Base-by-base conservation (phyloP, 108 stramenopile genomes). In the Cylindrotheca fusiformis region DNA sequence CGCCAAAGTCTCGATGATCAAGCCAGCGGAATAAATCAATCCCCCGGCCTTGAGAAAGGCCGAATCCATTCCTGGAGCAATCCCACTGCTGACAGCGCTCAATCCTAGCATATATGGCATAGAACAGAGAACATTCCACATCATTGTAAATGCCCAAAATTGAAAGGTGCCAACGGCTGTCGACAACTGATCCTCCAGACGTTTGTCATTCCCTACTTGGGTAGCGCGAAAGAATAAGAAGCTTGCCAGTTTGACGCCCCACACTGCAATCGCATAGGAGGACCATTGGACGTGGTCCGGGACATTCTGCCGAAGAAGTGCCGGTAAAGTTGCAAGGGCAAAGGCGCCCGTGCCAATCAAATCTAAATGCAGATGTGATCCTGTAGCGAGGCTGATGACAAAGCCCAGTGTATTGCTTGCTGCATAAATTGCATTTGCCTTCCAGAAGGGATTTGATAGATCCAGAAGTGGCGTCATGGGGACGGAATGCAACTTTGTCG, bases 331-430 rank as follows among this genome's bases (percentile, higher is more conserved):
- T 2, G 84, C 79, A 26, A 79, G 26, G 18, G 76, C 83, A 71
- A 93, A 93, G 0, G 88, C 82, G 32, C 91, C 91, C 0, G 91
- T 87, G 5, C 91, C 91, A 19, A 93, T 60, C 24, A 93, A 52
- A 60, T 93, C 91, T 12, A 93, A 65, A 68, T 93, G 91, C 22
- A 76, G 28, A 50, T 84, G 83, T 12, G 53, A 72, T 32, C 68
- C 65, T 2, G 76, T 74, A 30, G 58, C 33, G 14, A 79, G 10
- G 27, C 66, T 68, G 48, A 79, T 71, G 1, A 79, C 0, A 30
- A 68, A 79, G 2, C 78, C 78, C 0, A 79, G 22, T 4, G 53
- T 32, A 54, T 74, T 62, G 33, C 33, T 25, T 1, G 18, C 25
- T 27, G 55, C 60, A 57, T 65, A 74, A 26, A 79, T 52, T 18